Percentiles rank a stretch among this genome's conserved stretches.
These are phyloP conservation scores for Leucoagaricus sp. DNA, from an alignment of 1,284 basidiomycete genomes.

Conservation along the genomic window DNA sequence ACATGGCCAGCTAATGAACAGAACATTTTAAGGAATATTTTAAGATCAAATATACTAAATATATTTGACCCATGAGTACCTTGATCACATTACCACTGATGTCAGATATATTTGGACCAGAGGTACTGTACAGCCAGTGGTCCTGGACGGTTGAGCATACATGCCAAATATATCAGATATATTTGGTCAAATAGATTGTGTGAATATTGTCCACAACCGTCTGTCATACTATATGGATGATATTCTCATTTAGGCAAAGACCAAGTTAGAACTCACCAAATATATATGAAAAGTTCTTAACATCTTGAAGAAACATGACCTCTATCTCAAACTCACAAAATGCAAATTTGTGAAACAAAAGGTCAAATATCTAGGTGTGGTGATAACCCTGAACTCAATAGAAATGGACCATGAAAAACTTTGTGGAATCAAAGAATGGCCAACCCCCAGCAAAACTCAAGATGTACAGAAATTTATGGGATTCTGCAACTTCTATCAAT, in stretches of 20 bases:
- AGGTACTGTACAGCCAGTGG: too few relatives aligned
- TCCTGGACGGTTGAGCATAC: too few relatives aligned
- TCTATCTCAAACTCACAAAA: constrained; percentile 5
- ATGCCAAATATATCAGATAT: too few relatives aligned
- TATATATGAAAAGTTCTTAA: constrained; percentile 15
- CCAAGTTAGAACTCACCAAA: constrained; percentile 1
- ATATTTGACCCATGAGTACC: too few relatives aligned
- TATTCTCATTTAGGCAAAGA: constrained; percentile 19
- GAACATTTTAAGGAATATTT: too few relatives aligned
- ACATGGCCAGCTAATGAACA: too few relatives aligned
- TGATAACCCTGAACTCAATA: neutral
- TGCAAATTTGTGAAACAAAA: constrained; percentile 11
- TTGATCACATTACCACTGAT: too few relatives aligned
- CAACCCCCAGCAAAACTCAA: constrained; percentile 22
- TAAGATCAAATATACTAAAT: too few relatives aligned
- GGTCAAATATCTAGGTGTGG: neutral
- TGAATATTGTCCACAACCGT: too few relatives aligned
- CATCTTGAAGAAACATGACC: constrained; percentile 11
- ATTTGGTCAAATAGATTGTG: too few relatives aligned
- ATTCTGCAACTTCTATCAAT: constrained; percentile 26
- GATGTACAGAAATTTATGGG: constrained; percentile 26
- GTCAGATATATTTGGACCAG: too few relatives aligned
- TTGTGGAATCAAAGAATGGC: constrained; percentile 29
- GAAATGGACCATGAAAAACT: constrained; percentile 1
- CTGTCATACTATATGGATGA: constrained; percentile 26